Percentiles rank a stretch among this genome's conserved stretches.
Evolutionary conservation across 192 early-diverging fungal species (phyloP).

Genomic region (Rhizophlyctis rosea): DNA sequence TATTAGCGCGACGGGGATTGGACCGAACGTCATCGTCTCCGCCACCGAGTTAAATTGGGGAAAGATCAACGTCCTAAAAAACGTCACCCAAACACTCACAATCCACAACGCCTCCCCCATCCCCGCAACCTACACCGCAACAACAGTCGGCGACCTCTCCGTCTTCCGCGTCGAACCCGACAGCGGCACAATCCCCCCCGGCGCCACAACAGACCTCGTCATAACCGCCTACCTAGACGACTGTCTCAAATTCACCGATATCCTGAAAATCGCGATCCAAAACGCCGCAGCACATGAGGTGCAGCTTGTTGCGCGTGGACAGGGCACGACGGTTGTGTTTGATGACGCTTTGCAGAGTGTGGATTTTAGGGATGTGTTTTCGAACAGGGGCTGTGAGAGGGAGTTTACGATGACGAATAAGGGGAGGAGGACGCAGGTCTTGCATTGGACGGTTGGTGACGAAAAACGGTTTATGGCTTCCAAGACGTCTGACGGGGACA

Average conservation of each 20-base stretch:
- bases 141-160: constrained; percentile 37
- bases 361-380: constrained; percentile 56
- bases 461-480: constrained; percentile 16
- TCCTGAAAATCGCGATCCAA: constrained; percentile 44
- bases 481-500: too few relatives aligned
- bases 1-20: constrained; percentile 50
- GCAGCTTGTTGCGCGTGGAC: constrained; percentile 49
- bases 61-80: constrained; percentile 50
- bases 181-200: constrained; percentile 37
- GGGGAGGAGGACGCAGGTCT: constrained; percentile 50
- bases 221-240: constrained; percentile 57
- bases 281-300: constrained; percentile 45
- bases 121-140: constrained; percentile 43
- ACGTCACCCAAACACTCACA: constrained; percentile 15
- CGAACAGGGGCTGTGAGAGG: constrained; percentile 48
- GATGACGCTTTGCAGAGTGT: constrained; percentile 41
- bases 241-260: constrained; percentile 56
- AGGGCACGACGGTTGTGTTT: constrained; percentile 55
- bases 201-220: constrained; percentile 18
- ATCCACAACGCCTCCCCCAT: constrained; percentile 55
- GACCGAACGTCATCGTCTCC: constrained; percentile 48
- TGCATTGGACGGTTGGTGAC: constrained; percentile 46
- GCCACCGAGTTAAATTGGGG: constrained; percentile 54
- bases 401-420: constrained; percentile 47
- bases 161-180: constrained; percentile 44